Evolutionary conservation across 768 basidiomycete genomes (phyloP).

Genomic region (Pholiota microspora): DNA sequence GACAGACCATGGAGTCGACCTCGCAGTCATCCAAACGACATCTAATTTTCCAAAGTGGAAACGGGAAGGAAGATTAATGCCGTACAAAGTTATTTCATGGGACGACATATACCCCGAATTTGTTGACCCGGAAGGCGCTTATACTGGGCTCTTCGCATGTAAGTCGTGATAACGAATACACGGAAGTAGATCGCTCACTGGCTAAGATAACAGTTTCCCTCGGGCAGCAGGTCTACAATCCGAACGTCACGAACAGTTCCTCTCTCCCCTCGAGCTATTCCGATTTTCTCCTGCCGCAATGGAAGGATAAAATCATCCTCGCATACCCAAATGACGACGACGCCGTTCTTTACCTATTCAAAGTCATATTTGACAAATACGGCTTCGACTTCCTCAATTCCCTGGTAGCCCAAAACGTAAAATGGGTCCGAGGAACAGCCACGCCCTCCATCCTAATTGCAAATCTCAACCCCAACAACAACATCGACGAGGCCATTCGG

Average conservation of each 20-base stretch:
- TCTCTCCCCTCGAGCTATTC: conserved; percentile 11
- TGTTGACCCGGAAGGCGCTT: conserved; percentile 22
- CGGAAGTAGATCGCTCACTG: not conserved
- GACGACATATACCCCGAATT: conserved; percentile 24
- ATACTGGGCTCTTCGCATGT: conserved; percentile 23
- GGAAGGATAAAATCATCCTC: conserved; percentile 16
- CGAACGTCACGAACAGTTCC: conserved; percentile 5
- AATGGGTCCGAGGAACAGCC: conserved; percentile 23
- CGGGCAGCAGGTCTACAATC: conserved; percentile 20
- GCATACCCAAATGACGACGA: conserved; percentile 29
- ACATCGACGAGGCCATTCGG: not conserved
- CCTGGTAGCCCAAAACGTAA: conserved; percentile 18
- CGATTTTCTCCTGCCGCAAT: conserved; percentile 16
- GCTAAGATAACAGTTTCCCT: conserved; percentile 14
- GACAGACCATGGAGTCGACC: conserved; percentile 14
- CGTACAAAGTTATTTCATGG: conserved; percentile 23
- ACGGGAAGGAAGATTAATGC: conserved; percentile 14
- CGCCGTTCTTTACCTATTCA: conserved; percentile 25
- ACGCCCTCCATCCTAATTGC: conserved; percentile 20
- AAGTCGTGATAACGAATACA: not conserved
- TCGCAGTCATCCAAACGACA: conserved; percentile 22
- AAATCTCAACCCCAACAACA: not conserved
- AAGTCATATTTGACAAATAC: conserved; percentile 19
- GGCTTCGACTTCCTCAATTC: conserved; percentile 19
- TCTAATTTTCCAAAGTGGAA: conserved; percentile 25